These are phyloP conservation scores for Eucalyptus cloeziana DNA, from an alignment of 345 rosid genomes.

Conservation along the genomic window DNA sequence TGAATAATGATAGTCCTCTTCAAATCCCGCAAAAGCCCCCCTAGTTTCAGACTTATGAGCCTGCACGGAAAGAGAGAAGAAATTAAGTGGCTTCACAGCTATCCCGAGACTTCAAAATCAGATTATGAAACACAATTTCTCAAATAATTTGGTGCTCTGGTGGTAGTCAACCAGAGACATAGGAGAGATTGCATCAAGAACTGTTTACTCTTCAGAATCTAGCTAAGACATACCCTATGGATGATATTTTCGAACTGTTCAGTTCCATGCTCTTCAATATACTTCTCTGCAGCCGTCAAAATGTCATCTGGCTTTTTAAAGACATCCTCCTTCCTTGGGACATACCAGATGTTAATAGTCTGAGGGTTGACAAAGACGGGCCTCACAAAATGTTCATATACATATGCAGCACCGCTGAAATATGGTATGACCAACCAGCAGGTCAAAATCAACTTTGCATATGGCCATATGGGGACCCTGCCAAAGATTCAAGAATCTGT, in stretches of 20 bases:
- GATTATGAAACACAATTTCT: neutral
- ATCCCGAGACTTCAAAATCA: neutral
- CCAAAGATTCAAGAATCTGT: neutral
- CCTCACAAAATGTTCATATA: constrained; percentile 79
- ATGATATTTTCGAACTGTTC: constrained; percentile 79
- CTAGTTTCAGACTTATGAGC: constrained; percentile 48
- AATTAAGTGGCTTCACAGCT: neutral
- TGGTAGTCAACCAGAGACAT: neutral
- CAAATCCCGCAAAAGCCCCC: constrained; percentile 1
- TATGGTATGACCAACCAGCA: constrained; percentile 95
- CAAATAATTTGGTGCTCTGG: neutral
- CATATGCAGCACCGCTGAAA: constrained; percentile 94
- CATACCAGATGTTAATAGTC: constrained; percentile 85
- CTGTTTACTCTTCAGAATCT: neutral
- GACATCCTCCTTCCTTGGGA: constrained; percentile 67
- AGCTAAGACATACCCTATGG: constrained; percentile 32
- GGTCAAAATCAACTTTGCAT: constrained; percentile 66
- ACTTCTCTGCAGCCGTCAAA: constrained; percentile 80
- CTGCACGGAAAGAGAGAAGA: constrained; percentile 13
- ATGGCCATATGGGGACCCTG: constrained; percentile 94
- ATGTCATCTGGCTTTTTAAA: constrained; percentile 60
- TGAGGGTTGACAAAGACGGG: constrained; percentile 64
- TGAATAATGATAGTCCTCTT: constrained; percentile 14
- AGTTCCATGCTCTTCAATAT: constrained; percentile 80
- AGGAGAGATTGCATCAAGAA: neutral